A percentile compares a stretch with the other conserved stretches of the same genome.
These are phyloP conservation scores for Aspergillus spinulosporus DNA, from an alignment of 2,329 filamentous ascomycete genomes.

Conservation along the genomic window DNA sequence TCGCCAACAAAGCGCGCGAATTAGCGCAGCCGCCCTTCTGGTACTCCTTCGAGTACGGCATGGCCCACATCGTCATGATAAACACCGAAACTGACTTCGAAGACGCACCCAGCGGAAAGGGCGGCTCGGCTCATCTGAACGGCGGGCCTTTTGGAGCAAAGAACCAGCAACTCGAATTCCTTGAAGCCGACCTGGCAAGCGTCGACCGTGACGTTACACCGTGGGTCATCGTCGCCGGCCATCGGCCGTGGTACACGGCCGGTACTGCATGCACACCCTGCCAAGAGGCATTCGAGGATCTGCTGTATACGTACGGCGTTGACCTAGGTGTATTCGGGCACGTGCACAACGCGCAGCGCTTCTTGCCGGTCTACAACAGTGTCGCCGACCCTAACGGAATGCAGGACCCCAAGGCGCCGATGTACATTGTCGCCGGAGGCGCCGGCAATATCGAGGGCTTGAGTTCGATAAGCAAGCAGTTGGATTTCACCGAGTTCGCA, in stretches of 20 bases:
- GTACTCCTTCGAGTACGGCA: constrained; percentile 63
- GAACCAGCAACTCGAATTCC: constrained; percentile 56
- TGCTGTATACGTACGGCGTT: constrained; percentile 59
- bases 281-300: constrained; percentile 54
- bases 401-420: constrained; percentile 54
- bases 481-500: constrained; percentile 42
- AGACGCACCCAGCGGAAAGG: constrained; percentile 49
- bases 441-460: constrained; percentile 60
- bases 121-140: constrained; percentile 46
- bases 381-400: constrained; percentile 48
- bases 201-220: constrained; percentile 59
- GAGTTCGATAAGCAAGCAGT: constrained; percentile 44
- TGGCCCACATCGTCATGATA: constrained; percentile 57
- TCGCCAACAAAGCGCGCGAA: constrained; percentile 48
- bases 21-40: constrained; percentile 58
- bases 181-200: constrained; percentile 56
- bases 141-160: constrained; percentile 52
- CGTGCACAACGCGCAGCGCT: constrained; percentile 60
- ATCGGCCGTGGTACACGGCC: constrained; percentile 52
- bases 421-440: constrained; percentile 59
- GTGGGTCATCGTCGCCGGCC: constrained; percentile 52
- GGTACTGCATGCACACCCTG: constrained; percentile 48
- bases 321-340: constrained; percentile 60
- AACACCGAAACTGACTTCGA: constrained; percentile 60
- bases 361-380: constrained; percentile 36